Evolutionary conservation across 106 monocot species (phyloP), one percentile per base, ranked within the genome.

Genomic region (Acorus calamus): DNA sequence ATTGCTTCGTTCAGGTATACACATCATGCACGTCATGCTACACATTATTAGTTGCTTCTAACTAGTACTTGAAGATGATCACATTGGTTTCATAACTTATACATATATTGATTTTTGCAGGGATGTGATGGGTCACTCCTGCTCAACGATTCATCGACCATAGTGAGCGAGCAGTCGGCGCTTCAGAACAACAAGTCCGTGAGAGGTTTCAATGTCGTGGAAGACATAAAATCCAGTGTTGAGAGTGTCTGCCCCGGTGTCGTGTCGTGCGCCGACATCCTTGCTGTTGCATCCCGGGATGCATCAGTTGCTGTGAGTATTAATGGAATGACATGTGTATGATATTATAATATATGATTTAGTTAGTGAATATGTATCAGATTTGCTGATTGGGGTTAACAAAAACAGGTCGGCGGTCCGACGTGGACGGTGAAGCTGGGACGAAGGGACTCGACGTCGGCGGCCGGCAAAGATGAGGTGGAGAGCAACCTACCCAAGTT

Each of bases 341-440:
- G n/a, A n/a, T n/a, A 9, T 50, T 53, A 11, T 11, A 65, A 53
- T 2, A 5, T 9, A 53, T 42, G 52, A 4, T 65, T 11, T 51
- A 50, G 53, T 3, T 42, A 42, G 65, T 42, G 8, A 42, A 41
- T n/a, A 51, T 53, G 52, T 52, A 7, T 14, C 53, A 5, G 53
- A 65, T 53, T 50, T 41, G 5, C 11, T 65, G 52, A 65, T 65
- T 41, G 8, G 14, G 3, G 61, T 54, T 13, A 71, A 61, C 46
- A 61, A 61, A n/a, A 62, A 46, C 47, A 78, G n/a, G 56, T 71
- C 2, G 60, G 60, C 53, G 77, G 77, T 4, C 77, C 77, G 7
- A 60, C 65, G 44, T 77, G 77, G 77, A 65, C 28, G 2, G 57
- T 77, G 59, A 58, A 60, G 47, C 64, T 77, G 2, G 77, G 77